Evolutionary conservation across 2,329 filamentous ascomycete species (phyloP), one percentile per base, ranked within the genome.

Genomic region (Berkeleyomyces basicola): DNA sequence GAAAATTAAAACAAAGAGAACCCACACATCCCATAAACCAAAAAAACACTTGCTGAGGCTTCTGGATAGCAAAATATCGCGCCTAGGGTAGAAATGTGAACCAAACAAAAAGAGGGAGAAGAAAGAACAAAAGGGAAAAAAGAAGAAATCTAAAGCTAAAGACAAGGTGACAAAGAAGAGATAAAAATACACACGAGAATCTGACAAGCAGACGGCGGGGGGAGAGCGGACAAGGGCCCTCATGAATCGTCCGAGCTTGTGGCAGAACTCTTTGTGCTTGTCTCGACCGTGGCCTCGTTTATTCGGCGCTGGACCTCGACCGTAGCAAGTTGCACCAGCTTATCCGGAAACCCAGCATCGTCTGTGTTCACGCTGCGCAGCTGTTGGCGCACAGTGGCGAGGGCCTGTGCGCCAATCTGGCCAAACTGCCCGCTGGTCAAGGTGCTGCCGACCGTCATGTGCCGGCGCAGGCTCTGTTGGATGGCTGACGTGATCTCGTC

Each of bases 371-470:
- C 43, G 33, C 44, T 37, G 23, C 58, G 58, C 33, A 60, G 58
- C 44, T 47, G 43, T 36, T 16, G n/a, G 37, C 42, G 43, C 43
- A 60, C 58, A 2, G 58, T 60, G 11, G 42, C 44, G 37, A 60
- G 58, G 42, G 59, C 62, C 43, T 39, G 40, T 16, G 62, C 62
- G 39, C 61, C 61, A 43, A 64, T 64, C 39, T 46, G 40, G 39
- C 62, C 62, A 44, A 64, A 61, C 53, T 64, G 62, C 2, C 62
- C 62, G 31, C 36, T 58, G 7, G 62, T 61, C 36, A 64, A n/a
- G 7, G 51, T 58, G n/a, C 40, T 58, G 31, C 33, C 40, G 1
- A 42, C 31, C 31, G 49, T 58, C 62, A 64, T 64, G 59, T 61
- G 53, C n/a, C 46, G 59, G 37, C 62, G 62, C 14, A 64, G 23